A percentile compares a stretch with the other conserved stretches of the same genome.
Evolutionary conservation across 441 rosid species (phyloP).

Genomic region (Cnidoscolus chayamansa): DNA sequence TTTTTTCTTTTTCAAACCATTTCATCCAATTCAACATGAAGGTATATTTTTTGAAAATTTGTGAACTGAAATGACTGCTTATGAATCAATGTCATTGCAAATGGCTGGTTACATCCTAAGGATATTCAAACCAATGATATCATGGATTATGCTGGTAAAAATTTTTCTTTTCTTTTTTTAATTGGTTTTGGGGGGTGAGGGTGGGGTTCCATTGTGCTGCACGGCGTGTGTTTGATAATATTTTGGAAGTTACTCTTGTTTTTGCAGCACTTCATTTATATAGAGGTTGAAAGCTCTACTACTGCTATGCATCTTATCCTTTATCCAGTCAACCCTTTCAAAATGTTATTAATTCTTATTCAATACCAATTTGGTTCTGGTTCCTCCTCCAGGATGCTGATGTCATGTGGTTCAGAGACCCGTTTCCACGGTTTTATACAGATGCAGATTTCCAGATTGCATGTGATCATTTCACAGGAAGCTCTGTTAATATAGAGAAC

Average conservation of each 20-base stretch:
- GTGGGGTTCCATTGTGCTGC: neutral
- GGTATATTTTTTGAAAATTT: neutral
- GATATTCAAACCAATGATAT: neutral
- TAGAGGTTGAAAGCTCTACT: neutral
- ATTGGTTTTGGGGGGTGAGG: neutral
- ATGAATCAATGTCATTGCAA: neutral
- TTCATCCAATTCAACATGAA: neutral
- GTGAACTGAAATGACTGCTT: neutral
- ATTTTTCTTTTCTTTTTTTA: too few relatives aligned
- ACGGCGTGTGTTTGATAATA: too few relatives aligned
- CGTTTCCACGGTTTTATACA: slow-evolving; percentile 63
- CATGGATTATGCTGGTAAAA: neutral
- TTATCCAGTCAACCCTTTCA: neutral
- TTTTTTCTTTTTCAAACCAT: neutral
- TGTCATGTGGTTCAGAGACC: slow-evolving; percentile 92
- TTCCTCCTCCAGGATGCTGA: slow-evolving; percentile 72
- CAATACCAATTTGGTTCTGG: slow-evolving; percentile 15
- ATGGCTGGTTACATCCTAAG: neutral
- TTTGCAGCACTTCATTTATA: neutral
- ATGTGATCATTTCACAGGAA: slow-evolving; percentile 66
- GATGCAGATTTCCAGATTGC: slow-evolving; percentile 93
- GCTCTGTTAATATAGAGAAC: slow-evolving; percentile 52
- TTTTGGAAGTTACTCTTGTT: too few relatives aligned
- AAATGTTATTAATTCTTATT: slow-evolving; percentile 10
- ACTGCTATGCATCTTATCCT: neutral